Evolutionary conservation across 2,329 filamentous ascomycete species (phyloP), one percentile per base, ranked within the genome.

Genomic region (Diaporthe ampelina): DNA sequence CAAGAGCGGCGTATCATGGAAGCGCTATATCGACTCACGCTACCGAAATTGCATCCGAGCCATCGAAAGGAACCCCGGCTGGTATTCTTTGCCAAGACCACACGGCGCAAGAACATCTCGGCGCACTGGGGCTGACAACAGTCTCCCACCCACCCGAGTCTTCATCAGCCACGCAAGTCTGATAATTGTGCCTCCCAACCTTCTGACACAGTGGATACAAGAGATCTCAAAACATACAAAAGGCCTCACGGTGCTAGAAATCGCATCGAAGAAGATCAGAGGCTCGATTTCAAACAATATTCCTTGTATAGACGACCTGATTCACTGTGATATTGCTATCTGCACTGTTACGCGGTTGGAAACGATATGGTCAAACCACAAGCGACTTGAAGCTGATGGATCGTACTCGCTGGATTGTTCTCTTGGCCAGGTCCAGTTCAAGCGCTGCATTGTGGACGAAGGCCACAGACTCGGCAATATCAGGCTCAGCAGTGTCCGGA

Each of bases 401-500:
- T 76, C 67, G 50, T 75, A 40, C 82, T 82, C 76, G 50, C 84
- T 74, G 43, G 81, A 88, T 13, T 94, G 91, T 1, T 90, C 93
- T 0, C 83, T 98, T 24, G 91, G 91, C 52, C 83, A 90, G 10
- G 83, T 98, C 4, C 95, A 94, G 78, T 98, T 96, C 88, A 92
- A 98, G 78, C 89, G 96, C 1, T 92, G 97, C 61, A 95, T 98
- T 59, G 93, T 97, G 24, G 96, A 98, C 77, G 96, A 98, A 86
- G 96, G 96, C 0, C 95, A 98, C 81, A 93, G 90, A 74, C 92
- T 98, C 74, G 94, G 94, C 0, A 93, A 94, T 50, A 90, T 89
- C 0, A 88, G 83, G 3, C 82, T 83, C 8, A 85, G 85, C 26
- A 71, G 75, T 13, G 86, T 85, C 69, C 90, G 87, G 77, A 94